Base-by-base conservation (phyloP, 768 basidiomycete genomes). In the Rhodocollybia butyracea region DNA sequence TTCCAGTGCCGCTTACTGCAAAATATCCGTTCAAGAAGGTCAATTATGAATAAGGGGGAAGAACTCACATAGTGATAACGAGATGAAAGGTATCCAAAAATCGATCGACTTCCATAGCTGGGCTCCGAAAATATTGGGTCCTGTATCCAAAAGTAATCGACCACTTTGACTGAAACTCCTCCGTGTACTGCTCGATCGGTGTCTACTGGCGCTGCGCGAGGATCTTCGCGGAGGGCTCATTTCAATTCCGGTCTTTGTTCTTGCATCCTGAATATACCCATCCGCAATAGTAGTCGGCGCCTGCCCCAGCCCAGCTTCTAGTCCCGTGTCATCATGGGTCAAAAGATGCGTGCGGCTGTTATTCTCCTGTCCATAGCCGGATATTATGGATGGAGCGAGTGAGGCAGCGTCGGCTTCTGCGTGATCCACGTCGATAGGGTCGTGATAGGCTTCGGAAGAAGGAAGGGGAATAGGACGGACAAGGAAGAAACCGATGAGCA, bases 41-140 rank as follows among this genome's bases (percentile, higher is more conserved):
- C n/a, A n/a, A n/a, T n/a, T n/a, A n/a, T n/a, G n/a, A n/a, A n/a
- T n/a, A 46, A 41, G 21, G 24, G 42, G n/a, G 13, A 17, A 58
- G 36, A 52, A 85, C 64, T 60, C 89, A 88, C 39, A 68, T 21
- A 88, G 74, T 0, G 78, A 76, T 41, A 85, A 74, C 32, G 87
- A 82, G 1, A 64, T 58, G 56, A 80, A 83, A 21, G 90, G 61
- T 12, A 88, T 61, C 78, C 84, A 85, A 62, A 91, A 91, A 63
- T 90, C 86, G 0, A 63, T 40, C 26, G 75, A 76, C 53, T 61
- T 65, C 64, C 80, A 76, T 27, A 91, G 70, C 34, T 71, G 72
- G 59, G 63, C 73, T 3, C 86, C 86, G 54, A 78, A 68, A 19
- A 88, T 64, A 56, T 89, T 84, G 6, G 19, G 34, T 36, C 34